These are phyloP conservation scores for Leishmania gerbilli DNA, from an alignment of 208 protist genomes.

Conservation along the genomic window DNA sequence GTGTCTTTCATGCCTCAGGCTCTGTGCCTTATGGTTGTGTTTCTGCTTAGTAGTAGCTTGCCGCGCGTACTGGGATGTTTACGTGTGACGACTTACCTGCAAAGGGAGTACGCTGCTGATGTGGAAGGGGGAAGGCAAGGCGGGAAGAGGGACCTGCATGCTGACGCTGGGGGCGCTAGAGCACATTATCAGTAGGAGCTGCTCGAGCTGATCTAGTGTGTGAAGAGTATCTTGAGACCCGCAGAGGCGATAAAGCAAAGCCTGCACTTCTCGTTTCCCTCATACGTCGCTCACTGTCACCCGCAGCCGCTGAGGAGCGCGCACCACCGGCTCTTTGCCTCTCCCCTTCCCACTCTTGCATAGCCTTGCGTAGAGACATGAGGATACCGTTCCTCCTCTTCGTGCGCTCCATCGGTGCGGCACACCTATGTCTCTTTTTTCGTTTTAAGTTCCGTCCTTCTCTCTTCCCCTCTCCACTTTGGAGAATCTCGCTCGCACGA, in stretches of 20 bases:
- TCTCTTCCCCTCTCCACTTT: neutral
- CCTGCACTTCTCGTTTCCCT: neutral
- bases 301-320: neutral
- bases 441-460: neutral
- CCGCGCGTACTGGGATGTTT: neutral
- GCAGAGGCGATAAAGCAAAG: neutral
- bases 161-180: neutral
- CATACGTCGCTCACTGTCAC: neutral
- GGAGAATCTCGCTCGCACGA: neutral
- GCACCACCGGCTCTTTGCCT: neutral
- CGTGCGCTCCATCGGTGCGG: neutral
- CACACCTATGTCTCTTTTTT: neutral
- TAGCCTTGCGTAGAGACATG: neutral
- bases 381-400: neutral
- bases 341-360: neutral
- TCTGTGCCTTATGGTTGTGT: slow-evolving; percentile 6
- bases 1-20: neutral
- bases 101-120: neutral
- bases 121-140: neutral
- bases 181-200: neutral
- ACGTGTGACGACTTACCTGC: neutral
- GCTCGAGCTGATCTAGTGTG: neutral
- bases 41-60: neutral
- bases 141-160: neutral
- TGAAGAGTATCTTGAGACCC: neutral